Conservation (phyloP, 306 rosid genomes). For the Acacia confusa region DNA sequence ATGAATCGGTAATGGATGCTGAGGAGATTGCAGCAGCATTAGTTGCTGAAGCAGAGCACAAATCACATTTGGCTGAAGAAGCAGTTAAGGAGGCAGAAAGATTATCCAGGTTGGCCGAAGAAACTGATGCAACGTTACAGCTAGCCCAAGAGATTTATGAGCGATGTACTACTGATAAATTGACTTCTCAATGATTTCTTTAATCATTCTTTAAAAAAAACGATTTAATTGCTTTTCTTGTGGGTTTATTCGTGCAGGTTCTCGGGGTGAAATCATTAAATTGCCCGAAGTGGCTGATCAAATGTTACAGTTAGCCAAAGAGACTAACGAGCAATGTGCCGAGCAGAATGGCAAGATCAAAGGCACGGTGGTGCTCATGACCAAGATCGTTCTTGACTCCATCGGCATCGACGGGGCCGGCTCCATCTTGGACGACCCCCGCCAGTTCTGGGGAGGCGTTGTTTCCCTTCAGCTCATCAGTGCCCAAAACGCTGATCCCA, state of each 20-base stretch:
- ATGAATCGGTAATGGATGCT: conserved; percentile 49
- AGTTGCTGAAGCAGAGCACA: conserved; percentile 72
- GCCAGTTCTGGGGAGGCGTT: conserved; percentile 35
- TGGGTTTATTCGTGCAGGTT: conserved; percentile 57
- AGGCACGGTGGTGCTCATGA: no score
- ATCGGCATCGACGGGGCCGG: conserved; percentile 29
- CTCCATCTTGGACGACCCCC: conserved; percentile 34
- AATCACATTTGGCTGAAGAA: conserved; percentile 61
- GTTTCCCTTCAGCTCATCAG: conserved; percentile 44
- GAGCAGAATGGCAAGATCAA: no score
- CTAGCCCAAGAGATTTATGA: conserved; percentile 52
- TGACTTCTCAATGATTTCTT: neutral
- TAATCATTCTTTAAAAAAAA: neutral
- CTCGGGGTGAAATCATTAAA: no score
- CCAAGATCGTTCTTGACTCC: conserved; percentile 42
- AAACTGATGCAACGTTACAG: conserved; percentile 51
- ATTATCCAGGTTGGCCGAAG: conserved; percentile 55
- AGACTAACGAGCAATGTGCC: no score
- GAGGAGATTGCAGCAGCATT: conserved; percentile 58
- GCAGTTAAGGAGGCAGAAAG: conserved; percentile 65
- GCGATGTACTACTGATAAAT: conserved; percentile 55
- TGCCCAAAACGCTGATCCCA: conserved; percentile 29
- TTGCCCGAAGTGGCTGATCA: no score
- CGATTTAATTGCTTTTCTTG: conserved; percentile 4
- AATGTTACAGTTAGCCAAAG: no score